Conservation (phyloP, 495 filamentous ascomycete species). For the Neurospora africana region DNA sequence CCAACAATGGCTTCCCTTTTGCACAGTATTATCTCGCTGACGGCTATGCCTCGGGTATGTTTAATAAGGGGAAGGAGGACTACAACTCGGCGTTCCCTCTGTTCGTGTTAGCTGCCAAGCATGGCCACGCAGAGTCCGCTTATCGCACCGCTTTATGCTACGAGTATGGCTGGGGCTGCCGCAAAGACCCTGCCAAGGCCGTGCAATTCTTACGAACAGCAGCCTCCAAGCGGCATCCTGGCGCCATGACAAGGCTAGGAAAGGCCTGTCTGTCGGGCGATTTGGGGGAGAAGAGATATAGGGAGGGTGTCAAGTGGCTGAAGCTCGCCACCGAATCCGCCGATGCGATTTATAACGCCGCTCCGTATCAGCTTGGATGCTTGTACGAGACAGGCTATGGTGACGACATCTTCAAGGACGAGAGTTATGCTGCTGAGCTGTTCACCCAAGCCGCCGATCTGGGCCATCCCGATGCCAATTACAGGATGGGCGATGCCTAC, state of each 20-base stretch:
- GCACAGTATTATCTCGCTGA: conserved; percentile 97
- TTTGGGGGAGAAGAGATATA: conserved; percentile 75
- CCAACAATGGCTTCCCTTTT: conserved; percentile 83
- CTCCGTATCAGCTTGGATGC: conserved; percentile 80
- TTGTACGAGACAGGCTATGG: conserved; percentile 85
- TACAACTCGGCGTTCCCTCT: conserved; percentile 82
- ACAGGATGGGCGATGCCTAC: conserved; percentile 88
- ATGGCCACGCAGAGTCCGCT: conserved; percentile 91
- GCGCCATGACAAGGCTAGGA: conserved; percentile 85
- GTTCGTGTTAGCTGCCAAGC: conserved; percentile 89
- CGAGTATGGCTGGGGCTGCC: conserved; percentile 94
- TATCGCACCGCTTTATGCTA: conserved; percentile 93
- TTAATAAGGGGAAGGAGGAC: conserved; percentile 85
- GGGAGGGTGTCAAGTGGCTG: conserved; percentile 93
- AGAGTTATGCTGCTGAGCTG: conserved; percentile 82
- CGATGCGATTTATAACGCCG: conserved; percentile 82
- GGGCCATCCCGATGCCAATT: conserved; percentile 75
- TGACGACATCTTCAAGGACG: conserved; percentile 84
- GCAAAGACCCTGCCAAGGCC: conserved; percentile 79
- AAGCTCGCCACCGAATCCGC: conserved; percentile 84
- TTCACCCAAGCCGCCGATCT: conserved; percentile 91
- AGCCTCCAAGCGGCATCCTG: conserved; percentile 88
- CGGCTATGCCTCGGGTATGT: conserved; percentile 86
- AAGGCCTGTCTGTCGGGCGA: conserved; percentile 82
- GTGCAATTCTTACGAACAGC: conserved; percentile 86